Percentiles rank a stretch among this genome's conserved stretches.
Evolutionary conservation across 148 eudicot genomes (phyloP).

Genomic region (Chenopodium quinoa): DNA sequence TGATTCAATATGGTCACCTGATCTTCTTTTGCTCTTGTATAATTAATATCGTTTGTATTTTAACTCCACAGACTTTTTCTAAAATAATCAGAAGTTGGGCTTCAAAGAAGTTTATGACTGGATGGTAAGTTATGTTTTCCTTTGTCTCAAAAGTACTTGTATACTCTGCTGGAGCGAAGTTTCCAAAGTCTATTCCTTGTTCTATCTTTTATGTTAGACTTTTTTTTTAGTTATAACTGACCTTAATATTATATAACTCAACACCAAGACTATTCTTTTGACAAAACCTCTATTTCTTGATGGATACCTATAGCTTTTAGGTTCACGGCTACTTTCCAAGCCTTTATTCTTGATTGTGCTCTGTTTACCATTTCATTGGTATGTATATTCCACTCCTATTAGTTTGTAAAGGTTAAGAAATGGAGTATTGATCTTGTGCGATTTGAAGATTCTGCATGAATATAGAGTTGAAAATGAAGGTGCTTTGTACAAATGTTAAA

Average conservation of each 20-base stretch:
- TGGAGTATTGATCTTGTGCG: too few species aligned
- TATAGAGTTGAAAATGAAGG: neutral
- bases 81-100: constrained; percentile 96
- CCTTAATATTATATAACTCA: neutral
- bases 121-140: constrained; percentile 56
- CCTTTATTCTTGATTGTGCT: neutral
- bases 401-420: too few species aligned
- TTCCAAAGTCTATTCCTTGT: neutral
- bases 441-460: neutral
- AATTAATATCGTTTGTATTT: constrained; percentile 14
- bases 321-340: neutral
- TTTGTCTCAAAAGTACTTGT: neutral
- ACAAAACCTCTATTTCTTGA: neutral
- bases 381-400: too few species aligned
- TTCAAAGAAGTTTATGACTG: constrained; percentile 94
- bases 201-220: constrained; percentile 1
- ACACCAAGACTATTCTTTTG: neutral
- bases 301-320: neutral
- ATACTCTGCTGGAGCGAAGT: neutral
- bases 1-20: constrained; percentile 1
- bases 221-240: neutral
- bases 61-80: constrained; percentile 64
- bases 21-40: neutral
- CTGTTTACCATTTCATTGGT: neutral
- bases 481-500: neutral